phyloP scores from a whole-genome alignment of 2,329 filamentous ascomycete species.

The Penicillium janthinellum region DNA sequence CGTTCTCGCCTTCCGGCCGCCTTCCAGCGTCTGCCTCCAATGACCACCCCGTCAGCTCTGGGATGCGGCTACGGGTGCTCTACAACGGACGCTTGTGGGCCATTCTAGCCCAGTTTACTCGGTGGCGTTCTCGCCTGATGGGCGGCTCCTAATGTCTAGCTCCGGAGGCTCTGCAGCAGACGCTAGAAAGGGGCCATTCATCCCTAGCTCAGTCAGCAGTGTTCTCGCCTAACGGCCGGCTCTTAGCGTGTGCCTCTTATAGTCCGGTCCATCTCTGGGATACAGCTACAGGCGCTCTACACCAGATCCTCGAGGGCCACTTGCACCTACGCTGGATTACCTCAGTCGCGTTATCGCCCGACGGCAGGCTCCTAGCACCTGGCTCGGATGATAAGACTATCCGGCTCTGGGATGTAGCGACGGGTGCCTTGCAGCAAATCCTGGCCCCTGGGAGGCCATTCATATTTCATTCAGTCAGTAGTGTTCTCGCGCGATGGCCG shows the following conservation, averaged over 20 bases:
- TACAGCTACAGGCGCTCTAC: background rate
- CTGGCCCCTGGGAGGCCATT: background rate
- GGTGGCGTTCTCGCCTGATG: slow-evolving; percentile 5
- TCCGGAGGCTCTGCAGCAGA: background rate
- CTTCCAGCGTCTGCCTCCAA: too few relatives aligned
- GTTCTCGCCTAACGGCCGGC: too few relatives aligned
- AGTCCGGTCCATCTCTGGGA: slow-evolving; percentile 3
- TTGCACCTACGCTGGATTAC: too few relatives aligned
- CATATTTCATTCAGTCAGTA: background rate
- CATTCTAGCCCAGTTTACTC: background rate
- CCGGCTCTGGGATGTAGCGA: slow-evolving; percentile 5
- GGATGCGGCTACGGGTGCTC: too few relatives aligned
- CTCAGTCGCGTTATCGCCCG: slow-evolving; percentile 23
- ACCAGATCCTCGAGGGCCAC: slow-evolving; percentile 6
- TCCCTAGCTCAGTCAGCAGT: too few relatives aligned
- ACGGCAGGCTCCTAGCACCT: slow-evolving; percentile 17
- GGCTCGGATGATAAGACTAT: slow-evolving; percentile 2
- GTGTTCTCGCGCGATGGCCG: background rate
- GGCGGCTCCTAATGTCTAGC: slow-evolving; percentile 1
- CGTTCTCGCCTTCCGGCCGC: background rate
- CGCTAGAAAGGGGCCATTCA: too few relatives aligned
- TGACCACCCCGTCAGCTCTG: too few relatives aligned
- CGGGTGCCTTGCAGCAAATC: background rate
- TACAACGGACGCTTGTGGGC: too few relatives aligned
- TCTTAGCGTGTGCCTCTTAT: too few relatives aligned